phyloP scores from a whole-genome alignment of 768 basidiomycete genomes.

The Nevesoporus exiguus region DNA sequence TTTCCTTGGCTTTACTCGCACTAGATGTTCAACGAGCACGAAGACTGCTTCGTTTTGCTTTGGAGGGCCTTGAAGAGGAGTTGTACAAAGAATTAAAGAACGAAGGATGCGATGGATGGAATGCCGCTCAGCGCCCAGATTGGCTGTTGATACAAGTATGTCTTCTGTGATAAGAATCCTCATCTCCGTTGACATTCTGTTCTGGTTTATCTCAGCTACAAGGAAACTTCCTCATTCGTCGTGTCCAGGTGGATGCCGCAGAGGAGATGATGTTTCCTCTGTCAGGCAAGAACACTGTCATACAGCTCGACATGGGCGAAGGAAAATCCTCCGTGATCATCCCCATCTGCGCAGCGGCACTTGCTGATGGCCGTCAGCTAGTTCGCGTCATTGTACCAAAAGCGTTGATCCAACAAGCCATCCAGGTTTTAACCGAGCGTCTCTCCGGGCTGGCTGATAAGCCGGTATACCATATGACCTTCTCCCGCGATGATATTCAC shows the following conservation, averaged over 20 bases:
- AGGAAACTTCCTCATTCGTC: neutral
- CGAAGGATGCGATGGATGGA: neutral
- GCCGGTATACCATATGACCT: neutral
- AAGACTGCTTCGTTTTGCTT: neutral
- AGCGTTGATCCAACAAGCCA: neutral
- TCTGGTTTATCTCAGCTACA: neutral
- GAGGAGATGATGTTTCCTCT: neutral
- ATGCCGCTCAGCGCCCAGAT: neutral
- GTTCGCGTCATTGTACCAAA: neutral
- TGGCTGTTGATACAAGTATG: neutral
- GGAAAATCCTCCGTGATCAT: neutral
- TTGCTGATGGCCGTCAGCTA: neutral
- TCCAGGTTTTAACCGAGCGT: neutral
- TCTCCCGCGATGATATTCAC: neutral
- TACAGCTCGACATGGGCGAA: neutral
- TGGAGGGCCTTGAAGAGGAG: neutral
- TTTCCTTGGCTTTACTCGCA: neutral
- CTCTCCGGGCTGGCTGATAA: neutral
- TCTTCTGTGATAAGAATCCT: neutral
- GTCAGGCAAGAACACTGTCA: neutral
- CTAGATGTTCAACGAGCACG: neutral
- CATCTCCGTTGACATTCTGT: neutral
- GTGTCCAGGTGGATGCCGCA: neutral
- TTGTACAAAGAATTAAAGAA: neutral
- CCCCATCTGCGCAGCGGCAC: neutral